Evolutionary conservation across 2,329 filamentous ascomycete species (phyloP), one percentile per base, ranked within the genome.

Genomic region (Phyllosticta capitalensis): DNA sequence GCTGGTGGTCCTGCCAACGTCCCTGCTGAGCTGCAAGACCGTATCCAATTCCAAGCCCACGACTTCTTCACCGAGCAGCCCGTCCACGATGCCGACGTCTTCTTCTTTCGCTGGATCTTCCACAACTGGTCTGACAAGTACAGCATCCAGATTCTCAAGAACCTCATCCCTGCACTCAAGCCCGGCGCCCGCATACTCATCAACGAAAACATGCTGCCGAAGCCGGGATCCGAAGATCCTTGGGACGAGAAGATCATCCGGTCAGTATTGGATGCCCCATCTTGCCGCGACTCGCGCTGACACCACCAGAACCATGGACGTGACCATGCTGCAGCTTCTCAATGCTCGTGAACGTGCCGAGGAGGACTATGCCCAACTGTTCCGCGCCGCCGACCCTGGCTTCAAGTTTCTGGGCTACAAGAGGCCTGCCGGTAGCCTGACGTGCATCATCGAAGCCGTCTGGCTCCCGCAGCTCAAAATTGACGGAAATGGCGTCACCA

Each of bases 121-220:
- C 75, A 77, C 61, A 75, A 78, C 58, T 75, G 70, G 71, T 65
- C 65, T 20, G 72, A 76, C 56, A 64, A 66, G 20, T 68, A 76
- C 28, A 69, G 67, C 30, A 64, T 71, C n/a, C 65, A 62, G 9
- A 74, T 77, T 28, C 61, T 63, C 24, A 52, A 33, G 21, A 33
- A 52, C 33, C 33, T 62, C 20, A 59, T 61, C 55, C 60, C 62
- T 28, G 62, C 61, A 7, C 52, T 63, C 20, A 61, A 62, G 49
- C 54, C 60, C 17, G 62, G 62, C 20, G 57, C 62, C 10, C 50
- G 62, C 9, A 55, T 63, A 28, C 58, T 63, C 21, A 56, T 63
- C 45, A 60, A 63, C 30, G 63, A 66, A 19, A 65, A 67, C 3
- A 64, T 72, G 14, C 65, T 69, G 20, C 67, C 68, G 17, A 65